phyloP scores from a whole-genome alignment of 2,329 filamentous ascomycete genomes.

The Penicillium corylophilum region DNA sequence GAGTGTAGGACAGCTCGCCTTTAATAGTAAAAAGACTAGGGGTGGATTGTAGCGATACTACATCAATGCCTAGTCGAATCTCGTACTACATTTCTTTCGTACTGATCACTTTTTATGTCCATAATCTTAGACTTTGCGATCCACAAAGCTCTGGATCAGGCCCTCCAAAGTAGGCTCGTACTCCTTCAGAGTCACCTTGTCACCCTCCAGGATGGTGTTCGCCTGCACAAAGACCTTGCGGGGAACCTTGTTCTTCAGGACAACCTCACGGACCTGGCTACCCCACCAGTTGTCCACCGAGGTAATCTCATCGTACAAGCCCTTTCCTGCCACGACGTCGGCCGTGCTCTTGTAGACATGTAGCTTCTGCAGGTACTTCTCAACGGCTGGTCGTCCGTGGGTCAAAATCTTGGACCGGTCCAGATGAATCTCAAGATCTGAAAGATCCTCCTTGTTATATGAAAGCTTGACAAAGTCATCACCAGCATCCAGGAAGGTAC shows the following conservation, averaged over 20 bases:
- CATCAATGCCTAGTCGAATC: background rate
- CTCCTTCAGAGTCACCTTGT: conserved; percentile 74
- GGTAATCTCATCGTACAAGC: conserved; percentile 82
- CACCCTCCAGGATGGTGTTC: conserved; percentile 72
- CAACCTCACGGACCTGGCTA: conserved; percentile 66
- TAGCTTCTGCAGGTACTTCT: conserved; percentile 82
- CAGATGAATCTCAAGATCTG: conserved; percentile 76
- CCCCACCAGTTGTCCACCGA: conserved; percentile 83
- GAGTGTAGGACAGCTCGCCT: too few species aligned
- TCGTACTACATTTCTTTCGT: background rate
- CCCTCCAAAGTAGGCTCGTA: conserved; percentile 80
- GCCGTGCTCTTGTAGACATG: conserved; percentile 92
- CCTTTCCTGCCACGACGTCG: conserved; percentile 72
- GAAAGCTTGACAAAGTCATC: conserved; percentile 82
- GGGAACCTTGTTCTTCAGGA: conserved; percentile 59
- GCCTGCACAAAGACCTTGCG: conserved; percentile 86
- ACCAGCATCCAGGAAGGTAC: conserved; percentile 75
- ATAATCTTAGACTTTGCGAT: conserved; percentile 47
- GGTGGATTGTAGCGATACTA: background rate
- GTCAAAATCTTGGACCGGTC: conserved; percentile 85
- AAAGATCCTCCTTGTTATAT: conserved; percentile 70
- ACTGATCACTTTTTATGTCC: background rate
- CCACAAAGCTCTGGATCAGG: conserved; percentile 79
- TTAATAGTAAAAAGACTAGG: too few species aligned
- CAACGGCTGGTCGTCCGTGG: conserved; percentile 78